Base-by-base conservation (phyloP, 2,329 filamentous ascomycete species). In the Fusarium beomiforme region DNA sequence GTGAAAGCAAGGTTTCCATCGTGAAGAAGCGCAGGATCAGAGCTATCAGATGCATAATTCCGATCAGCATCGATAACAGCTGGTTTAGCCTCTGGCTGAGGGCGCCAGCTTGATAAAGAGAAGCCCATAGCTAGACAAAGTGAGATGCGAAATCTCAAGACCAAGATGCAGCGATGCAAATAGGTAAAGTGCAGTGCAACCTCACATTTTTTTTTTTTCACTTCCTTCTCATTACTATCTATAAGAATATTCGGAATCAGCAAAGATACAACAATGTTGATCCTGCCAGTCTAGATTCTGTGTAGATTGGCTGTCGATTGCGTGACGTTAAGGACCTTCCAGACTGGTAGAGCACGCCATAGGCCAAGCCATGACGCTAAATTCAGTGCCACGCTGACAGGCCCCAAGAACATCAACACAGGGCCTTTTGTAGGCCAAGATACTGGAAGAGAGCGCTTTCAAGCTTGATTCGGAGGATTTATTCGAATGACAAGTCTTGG, bases 31-130 rank as follows among this genome's bases (percentile, higher is more conserved):
- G 47, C 37, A 2, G 67, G 59, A 13, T 68, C 70, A 8, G 65
- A 68, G n/a, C 59, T 69, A 19, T 69, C 67, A 1, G 67, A 69
- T 6, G 50, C 63, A 24, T 74, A 82, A 2, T 92, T 91, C 31
- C 44, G 70, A 69, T 75, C 71, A 36, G 59, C 71, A 65, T 71
- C 59, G 0, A 41, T 19, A 3, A 63, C 51, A 14, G 24, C 64
- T 24, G 58, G 64, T 21, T 43, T 10, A 4, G 51, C 51, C 13
- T 31, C 31, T 23, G 57, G 46, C 41, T 41, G 41, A 10, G 46
- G 13, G 13, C 44, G 29, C 57, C 50, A 63, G 12, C 21, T 21
- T 1, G 58, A 37, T 29, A 56, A 6, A 21, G 64, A 63, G 14
- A 68, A 37, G 4, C 50, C 51, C 65, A 68, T 63, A 5, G n/a